A percentile compares a stretch with the other conserved stretches of the same genome.
Conservation (phyloP, 2,329 filamentous ascomycete genomes). For the Monosporascus cannonballus region DNA sequence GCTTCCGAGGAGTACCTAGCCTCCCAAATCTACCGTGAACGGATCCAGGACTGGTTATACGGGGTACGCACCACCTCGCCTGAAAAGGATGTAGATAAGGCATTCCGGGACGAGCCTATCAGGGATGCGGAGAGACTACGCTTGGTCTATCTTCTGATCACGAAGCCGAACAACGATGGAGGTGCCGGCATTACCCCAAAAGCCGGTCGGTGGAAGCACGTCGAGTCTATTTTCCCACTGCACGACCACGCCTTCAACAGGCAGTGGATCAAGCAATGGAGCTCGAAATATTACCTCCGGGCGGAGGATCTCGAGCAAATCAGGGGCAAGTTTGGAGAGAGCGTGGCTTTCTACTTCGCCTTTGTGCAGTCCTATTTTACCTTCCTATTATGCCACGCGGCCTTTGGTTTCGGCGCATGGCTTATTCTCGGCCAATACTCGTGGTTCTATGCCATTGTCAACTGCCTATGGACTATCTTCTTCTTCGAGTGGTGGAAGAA, state of each 20-base stretch:
- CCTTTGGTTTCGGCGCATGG: constrained; percentile 72
- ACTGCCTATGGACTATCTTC: constrained; percentile 78
- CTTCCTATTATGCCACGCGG: constrained; percentile 77
- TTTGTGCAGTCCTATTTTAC: constrained; percentile 88
- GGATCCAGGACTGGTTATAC: constrained; percentile 90
- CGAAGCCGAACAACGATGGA: constrained; percentile 64
- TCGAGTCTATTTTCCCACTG: constrained; percentile 70
- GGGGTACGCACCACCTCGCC: constrained; percentile 76
- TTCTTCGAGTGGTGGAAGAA: constrained; percentile 98
- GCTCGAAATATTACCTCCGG: constrained; percentile 62
- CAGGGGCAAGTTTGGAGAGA: constrained; percentile 71
- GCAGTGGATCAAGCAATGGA: constrained; percentile 68
- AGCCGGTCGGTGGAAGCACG: constrained; percentile 63
- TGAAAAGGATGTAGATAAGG: constrained; percentile 61
- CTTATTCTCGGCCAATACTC: constrained; percentile 81
- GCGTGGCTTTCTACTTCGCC: constrained; percentile 90
- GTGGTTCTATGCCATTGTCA: constrained; percentile 69
- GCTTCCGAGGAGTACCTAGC: constrained; percentile 69
- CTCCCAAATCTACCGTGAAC: constrained; percentile 76
- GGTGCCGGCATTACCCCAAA: constrained; percentile 72
- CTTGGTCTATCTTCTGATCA: constrained; percentile 81
- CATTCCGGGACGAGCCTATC: constrained; percentile 68
- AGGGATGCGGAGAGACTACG: constrained; percentile 84
- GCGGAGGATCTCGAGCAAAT: constrained; percentile 66
- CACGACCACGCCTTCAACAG: constrained; percentile 74